A percentile compares a stretch with the other conserved stretches of the same genome.
These are phyloP conservation scores for Starmerella bombicola DNA, from an alignment of 805 yeast genomes.

Conservation along the genomic window DNA sequence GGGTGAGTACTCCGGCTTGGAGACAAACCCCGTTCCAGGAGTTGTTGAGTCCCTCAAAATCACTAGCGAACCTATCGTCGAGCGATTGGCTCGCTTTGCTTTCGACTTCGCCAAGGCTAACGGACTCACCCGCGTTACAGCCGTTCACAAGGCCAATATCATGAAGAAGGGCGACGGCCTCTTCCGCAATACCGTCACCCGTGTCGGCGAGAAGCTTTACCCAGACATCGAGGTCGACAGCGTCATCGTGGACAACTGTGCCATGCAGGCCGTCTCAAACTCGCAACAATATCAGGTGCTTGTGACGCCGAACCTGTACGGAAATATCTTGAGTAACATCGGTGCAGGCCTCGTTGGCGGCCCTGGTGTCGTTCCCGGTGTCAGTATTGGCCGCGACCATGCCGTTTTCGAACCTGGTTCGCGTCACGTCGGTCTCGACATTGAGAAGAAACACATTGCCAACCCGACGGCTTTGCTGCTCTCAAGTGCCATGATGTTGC, in stretches of 20 bases:
- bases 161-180: conserved; percentile 98
- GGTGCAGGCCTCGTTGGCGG: conserved; percentile 98
- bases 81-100: conserved; percentile 94
- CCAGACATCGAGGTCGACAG: conserved; percentile 74
- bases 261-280: conserved; percentile 97
- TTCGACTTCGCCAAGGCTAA: conserved; percentile 89
- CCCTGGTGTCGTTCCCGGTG: conserved; percentile 98
- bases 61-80: conserved; percentile 87
- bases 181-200: conserved; percentile 86
- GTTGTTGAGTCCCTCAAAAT: conserved; percentile 94
- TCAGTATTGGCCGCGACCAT: conserved; percentile 92
- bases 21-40: conserved; percentile 75
- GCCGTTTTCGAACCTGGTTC: conserved; percentile 99
- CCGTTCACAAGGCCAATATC: conserved; percentile 97
- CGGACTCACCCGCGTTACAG: conserved; percentile 85
- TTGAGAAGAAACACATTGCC: conserved; percentile 86
- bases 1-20: conserved; percentile 98
- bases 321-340: conserved; percentile 91
- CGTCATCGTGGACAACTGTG: conserved; percentile 96
- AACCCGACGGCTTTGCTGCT: conserved; percentile 97
- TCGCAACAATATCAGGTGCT: conserved; percentile 97
- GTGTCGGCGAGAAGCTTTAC: conserved; percentile 62
- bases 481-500: conserved; percentile 79
- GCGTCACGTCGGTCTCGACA: conserved; percentile 96
- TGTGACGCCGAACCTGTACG: conserved; percentile 96